These are phyloP conservation scores for Cymbopogon flexuosus DNA, from an alignment of 202 grass and related monocot genomes.

Conservation along the genomic window DNA sequence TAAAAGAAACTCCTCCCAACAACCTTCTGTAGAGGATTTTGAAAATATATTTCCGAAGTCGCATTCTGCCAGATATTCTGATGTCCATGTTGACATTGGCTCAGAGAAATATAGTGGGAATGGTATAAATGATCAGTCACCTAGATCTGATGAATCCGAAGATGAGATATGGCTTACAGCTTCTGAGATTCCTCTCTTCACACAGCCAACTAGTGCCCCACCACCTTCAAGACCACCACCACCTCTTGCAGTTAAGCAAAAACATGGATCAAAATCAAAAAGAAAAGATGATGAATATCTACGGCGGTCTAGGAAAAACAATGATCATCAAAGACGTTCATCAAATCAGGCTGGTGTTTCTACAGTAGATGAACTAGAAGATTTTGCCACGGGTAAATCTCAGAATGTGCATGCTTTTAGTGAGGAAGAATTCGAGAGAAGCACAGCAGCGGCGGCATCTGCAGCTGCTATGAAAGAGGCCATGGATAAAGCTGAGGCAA, in stretches of 20 bases:
- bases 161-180: constrained; percentile 90
- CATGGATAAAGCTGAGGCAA: constrained; percentile 92
- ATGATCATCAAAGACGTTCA: constrained; percentile 51
- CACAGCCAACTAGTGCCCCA: constrained; percentile 77
- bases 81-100: constrained; percentile 53
- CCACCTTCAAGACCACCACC: constrained; percentile 84
- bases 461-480: constrained; percentile 97
- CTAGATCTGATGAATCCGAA: constrained; percentile 57
- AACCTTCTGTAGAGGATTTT: constrained; percentile 49
- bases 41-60: constrained; percentile 62
- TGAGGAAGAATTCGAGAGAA: constrained; percentile 57
- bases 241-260: constrained; percentile 54
- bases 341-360: constrained; percentile 35
- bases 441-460: constrained; percentile 59
- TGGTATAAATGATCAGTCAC: constrained; percentile 54
- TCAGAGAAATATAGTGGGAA: constrained; percentile 45
- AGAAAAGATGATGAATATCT: constrained; percentile 44
- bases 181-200: constrained; percentile 95
- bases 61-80: constrained; percentile 44
- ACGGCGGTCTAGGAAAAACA: constrained; percentile 40
- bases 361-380: constrained; percentile 71
- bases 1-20: constrained; percentile 42
- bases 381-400: constrained; percentile 72
- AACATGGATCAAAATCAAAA: constrained; percentile 41
- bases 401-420: constrained; percentile 42